Evolutionary conservation across 1,284 basidiomycete species (phyloP).

Genomic region (Leccinum griseonigrum): DNA sequence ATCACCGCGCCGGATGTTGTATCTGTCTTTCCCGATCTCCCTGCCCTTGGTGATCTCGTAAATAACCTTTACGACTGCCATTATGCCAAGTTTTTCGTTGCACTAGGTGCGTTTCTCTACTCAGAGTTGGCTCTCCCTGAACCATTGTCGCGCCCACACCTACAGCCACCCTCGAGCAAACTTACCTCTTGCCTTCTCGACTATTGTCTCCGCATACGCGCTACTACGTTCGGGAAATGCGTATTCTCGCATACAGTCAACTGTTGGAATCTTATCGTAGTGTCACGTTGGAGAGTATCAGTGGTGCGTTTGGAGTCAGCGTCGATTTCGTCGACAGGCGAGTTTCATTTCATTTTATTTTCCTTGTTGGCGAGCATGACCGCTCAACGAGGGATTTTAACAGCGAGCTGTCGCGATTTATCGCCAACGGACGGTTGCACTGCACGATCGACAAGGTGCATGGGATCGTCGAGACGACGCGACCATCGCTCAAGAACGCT

Average conservation of each 20-base stretch:
- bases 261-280: constrained; percentile 90
- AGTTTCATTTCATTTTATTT: constrained; percentile 41
- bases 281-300: constrained; percentile 86
- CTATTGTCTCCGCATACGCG: constrained; percentile 85
- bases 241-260: constrained; percentile 92
- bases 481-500: constrained; percentile 82
- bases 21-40: constrained; percentile 69
- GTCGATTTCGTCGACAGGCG: constrained; percentile 86
- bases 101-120: constrained; percentile 57
- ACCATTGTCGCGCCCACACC: background rate
- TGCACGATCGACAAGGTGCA: constrained; percentile 94
- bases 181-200: constrained; percentile 83
- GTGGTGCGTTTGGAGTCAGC: constrained; percentile 87
- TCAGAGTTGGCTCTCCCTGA: background rate
- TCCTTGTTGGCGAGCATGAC: background rate
- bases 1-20: constrained; percentile 70
- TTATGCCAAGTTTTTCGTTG: constrained; percentile 92
- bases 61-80: constrained; percentile 88
- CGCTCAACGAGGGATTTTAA: background rate
- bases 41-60: constrained; percentile 66
- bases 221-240: constrained; percentile 95
- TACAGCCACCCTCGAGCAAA: constrained; percentile 84
- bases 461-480: constrained; percentile 92
- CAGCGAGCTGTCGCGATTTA: constrained; percentile 93
- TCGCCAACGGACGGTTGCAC: constrained; percentile 85